phyloP scores from a whole-genome alignment of 345 rosid species.

The Stellera chamaejasme region DNA sequence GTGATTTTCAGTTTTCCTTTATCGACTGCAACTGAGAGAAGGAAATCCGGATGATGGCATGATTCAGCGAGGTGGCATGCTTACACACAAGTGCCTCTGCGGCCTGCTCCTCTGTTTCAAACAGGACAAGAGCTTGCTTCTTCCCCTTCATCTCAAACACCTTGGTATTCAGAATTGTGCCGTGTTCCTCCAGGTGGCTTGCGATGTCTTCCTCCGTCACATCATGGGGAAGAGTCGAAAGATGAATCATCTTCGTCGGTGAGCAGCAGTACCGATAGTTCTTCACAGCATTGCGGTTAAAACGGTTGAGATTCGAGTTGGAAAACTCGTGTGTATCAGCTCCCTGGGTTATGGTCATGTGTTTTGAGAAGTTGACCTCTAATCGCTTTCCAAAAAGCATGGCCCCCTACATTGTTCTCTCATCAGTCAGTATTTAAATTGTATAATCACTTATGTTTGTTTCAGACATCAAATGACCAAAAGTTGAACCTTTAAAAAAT shows the following conservation, averaged over 20 bases:
- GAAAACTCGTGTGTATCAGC: constrained; percentile 73
- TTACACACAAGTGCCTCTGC: constrained; percentile 89
- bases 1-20: constrained; percentile 21
- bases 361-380: constrained; percentile 96
- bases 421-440: neutral
- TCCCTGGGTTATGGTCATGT: constrained; percentile 82
- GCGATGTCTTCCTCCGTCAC: constrained; percentile 75
- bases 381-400: constrained; percentile 80
- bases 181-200: constrained; percentile 72
- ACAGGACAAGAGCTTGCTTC: constrained; percentile 80
- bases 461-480: too few species aligned
- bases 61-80: constrained; percentile 77
- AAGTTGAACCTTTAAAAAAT: constrained; percentile 74
- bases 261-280: constrained; percentile 97
- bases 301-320: constrained; percentile 86
- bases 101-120: constrained; percentile 86
- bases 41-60: constrained; percentile 83
- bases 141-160: constrained; percentile 94
- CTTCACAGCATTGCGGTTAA: constrained; percentile 95
- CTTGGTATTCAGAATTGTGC: constrained; percentile 54
- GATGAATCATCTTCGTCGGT: constrained; percentile 92
- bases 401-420: constrained; percentile 50
- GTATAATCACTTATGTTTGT: too few species aligned
- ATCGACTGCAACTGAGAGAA: constrained; percentile 93
- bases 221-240: constrained; percentile 86